Conservation (phyloP, 768 basidiomycete species). For the Daedaleopsis nitida region DNA sequence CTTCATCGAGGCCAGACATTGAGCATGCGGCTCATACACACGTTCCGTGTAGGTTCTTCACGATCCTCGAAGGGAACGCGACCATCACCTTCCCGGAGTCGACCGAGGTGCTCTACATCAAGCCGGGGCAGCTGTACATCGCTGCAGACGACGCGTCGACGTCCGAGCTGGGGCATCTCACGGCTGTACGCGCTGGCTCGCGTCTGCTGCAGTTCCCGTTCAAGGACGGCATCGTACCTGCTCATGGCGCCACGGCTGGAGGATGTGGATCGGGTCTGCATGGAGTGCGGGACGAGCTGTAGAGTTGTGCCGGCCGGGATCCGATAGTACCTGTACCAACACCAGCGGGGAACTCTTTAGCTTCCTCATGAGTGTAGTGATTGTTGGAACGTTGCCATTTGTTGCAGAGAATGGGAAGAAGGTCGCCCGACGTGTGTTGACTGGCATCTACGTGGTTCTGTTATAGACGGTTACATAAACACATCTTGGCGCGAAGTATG, state of each 20-base stretch:
- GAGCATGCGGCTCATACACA: background rate
- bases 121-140: background rate
- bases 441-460: too few species aligned
- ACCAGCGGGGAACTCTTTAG: too few species aligned
- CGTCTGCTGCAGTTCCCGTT: slow-evolving; percentile 5
- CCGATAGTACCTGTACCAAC: too few species aligned
- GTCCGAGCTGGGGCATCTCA: slow-evolving; percentile 6
- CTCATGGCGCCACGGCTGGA: background rate
- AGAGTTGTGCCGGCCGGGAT: too few species aligned
- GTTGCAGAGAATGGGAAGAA: too few species aligned
- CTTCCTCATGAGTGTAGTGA: too few species aligned
- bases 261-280: background rate
- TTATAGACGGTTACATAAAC: too few species aligned
- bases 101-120: slow-evolving; percentile 1
- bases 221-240: slow-evolving; percentile 3
- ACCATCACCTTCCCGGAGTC: slow-evolving; percentile 10
- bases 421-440: too few species aligned
- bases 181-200: slow-evolving; percentile 1
- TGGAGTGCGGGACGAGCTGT: slow-evolving; percentile 1
- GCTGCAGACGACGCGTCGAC: slow-evolving; percentile 8
- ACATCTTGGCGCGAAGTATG: too few species aligned
- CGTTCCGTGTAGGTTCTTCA: background rate
- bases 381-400: too few species aligned
- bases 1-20: too few species aligned
- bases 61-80: slow-evolving; percentile 6